Evolutionary conservation across 139 green algal species (phyloP).

Genomic region (Pleodorina starrii): DNA sequence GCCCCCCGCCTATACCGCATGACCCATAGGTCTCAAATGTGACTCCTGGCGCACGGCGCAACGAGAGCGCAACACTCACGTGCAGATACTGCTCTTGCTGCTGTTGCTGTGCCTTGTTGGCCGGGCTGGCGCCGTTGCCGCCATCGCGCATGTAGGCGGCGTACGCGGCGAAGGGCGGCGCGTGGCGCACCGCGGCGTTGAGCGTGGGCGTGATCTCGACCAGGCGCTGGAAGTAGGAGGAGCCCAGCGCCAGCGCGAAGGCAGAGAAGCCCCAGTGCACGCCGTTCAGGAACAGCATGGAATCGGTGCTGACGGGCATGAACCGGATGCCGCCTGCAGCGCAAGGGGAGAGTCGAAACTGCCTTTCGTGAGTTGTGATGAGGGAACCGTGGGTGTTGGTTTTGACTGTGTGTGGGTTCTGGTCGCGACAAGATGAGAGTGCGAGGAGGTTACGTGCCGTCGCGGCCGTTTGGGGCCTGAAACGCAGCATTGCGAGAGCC

Average conservation of each 20-base stretch:
- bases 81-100: slow-evolving; percentile 8
- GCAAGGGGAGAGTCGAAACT: too few species aligned
- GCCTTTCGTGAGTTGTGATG: too few species aligned
- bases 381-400: too few species aligned
- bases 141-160: slow-evolving; percentile 47
- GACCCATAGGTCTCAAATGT: too few species aligned
- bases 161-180: slow-evolving; percentile 56
- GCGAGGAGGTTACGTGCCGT: too few species aligned
- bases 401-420: too few species aligned
- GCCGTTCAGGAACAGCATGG: slow-evolving; percentile 56
- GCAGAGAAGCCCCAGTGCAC: slow-evolving; percentile 64
- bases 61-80: too few species aligned
- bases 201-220: slow-evolving; percentile 52
- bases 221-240: slow-evolving; percentile 71
- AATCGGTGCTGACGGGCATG: slow-evolving; percentile 54
- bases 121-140: not conserved
- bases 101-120: not conserved
- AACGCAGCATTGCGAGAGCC: too few species aligned
- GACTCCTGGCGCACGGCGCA: too few species aligned
- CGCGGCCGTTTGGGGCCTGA: too few species aligned
- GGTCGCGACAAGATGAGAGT: too few species aligned
- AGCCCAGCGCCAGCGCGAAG: slow-evolving; percentile 64
- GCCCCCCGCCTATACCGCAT: too few species aligned
- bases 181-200: slow-evolving; percentile 32
- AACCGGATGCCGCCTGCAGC: slow-evolving; percentile 54